A percentile compares a stretch with the other conserved stretches of the same genome.
These are phyloP conservation scores for Carallia pectinifolia DNA, from an alignment of 345 rosid genomes.

Conservation along the genomic window DNA sequence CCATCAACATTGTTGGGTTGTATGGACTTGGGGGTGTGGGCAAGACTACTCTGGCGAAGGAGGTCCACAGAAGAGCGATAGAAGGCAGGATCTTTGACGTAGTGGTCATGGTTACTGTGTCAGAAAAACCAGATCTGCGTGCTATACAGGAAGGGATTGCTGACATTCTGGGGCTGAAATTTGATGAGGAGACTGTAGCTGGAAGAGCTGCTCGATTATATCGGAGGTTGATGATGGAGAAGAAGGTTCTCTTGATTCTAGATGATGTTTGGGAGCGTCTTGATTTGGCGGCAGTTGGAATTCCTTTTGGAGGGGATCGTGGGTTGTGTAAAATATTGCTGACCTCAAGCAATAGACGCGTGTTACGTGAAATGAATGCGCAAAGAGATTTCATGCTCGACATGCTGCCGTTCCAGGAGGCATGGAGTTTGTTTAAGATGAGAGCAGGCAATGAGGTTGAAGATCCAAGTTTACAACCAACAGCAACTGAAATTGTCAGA, in stretches of 20 bases:
- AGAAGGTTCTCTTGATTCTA: background rate
- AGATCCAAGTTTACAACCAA: too few relatives aligned
- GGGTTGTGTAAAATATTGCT: background rate
- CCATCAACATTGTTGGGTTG: background rate
- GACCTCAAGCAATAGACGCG: too few relatives aligned
- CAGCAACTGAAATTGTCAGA: too few relatives aligned
- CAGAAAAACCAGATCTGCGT: background rate
- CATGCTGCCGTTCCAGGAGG: too few relatives aligned
- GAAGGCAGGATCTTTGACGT: background rate
- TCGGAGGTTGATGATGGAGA: background rate
- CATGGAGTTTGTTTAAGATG: too few relatives aligned
- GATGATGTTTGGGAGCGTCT: background rate
- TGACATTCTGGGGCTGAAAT: background rate
- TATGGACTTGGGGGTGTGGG: background rate
- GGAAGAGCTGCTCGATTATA: background rate
- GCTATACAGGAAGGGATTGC: background rate
- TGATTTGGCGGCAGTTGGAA: background rate
- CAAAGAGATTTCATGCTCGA: too few relatives aligned
- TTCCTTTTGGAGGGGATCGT: background rate
- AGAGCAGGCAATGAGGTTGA: too few relatives aligned
- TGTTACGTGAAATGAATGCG: too few relatives aligned
- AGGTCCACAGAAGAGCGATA: background rate
- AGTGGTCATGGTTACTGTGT: background rate
- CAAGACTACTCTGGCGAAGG: background rate
- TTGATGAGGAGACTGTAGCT: background rate